phyloP scores from a whole-genome alignment of 2,329 filamentous ascomycete species.

The Calonectria multiphialidica region DNA sequence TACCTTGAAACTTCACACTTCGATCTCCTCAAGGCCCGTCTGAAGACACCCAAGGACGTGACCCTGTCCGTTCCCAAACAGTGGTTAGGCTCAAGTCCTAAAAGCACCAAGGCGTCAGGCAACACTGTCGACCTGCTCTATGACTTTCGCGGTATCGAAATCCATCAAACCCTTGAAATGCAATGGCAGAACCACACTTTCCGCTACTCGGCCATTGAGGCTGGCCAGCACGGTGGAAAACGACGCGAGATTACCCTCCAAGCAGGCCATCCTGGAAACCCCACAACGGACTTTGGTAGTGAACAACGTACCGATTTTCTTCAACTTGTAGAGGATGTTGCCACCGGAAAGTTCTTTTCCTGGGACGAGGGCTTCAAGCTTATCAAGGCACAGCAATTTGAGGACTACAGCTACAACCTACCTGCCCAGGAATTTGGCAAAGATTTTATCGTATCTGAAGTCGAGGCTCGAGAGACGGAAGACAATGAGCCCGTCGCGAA shows the following conservation, averaged over 20 bases:
- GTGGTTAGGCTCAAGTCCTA: slow-evolving; percentile 12
- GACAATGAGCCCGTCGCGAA: not conserved
- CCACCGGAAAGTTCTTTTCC: slow-evolving; percentile 47
- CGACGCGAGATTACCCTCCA: slow-evolving; percentile 62
- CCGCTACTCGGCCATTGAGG: slow-evolving; percentile 65
- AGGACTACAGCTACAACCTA: slow-evolving; percentile 44
- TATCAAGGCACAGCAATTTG: slow-evolving; percentile 41
- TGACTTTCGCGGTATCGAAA: slow-evolving; percentile 64
- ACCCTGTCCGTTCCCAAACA: slow-evolving; percentile 25
- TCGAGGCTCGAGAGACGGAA: not conserved
- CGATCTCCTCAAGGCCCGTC: slow-evolving; percentile 55
- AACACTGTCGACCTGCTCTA: slow-evolving; percentile 44
- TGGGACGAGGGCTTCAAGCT: slow-evolving; percentile 49
- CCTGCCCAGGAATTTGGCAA: slow-evolving; percentile 39
- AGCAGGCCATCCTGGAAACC: slow-evolving; percentile 9
- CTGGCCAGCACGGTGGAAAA: slow-evolving; percentile 62
- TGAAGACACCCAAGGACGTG: slow-evolving; percentile 53
- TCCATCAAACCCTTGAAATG: slow-evolving; percentile 60
- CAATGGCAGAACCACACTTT: slow-evolving; percentile 59
- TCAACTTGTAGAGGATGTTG: slow-evolving; percentile 45
- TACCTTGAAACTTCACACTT: slow-evolving; percentile 62
- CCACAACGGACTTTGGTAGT: not conserved
- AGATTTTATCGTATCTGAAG: slow-evolving; percentile 37
- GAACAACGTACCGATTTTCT: slow-evolving; percentile 38
- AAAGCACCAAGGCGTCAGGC: not conserved